Evolutionary conservation across 441 rosid genomes (phyloP).

Genomic region (Adansonia grandidieri): DNA sequence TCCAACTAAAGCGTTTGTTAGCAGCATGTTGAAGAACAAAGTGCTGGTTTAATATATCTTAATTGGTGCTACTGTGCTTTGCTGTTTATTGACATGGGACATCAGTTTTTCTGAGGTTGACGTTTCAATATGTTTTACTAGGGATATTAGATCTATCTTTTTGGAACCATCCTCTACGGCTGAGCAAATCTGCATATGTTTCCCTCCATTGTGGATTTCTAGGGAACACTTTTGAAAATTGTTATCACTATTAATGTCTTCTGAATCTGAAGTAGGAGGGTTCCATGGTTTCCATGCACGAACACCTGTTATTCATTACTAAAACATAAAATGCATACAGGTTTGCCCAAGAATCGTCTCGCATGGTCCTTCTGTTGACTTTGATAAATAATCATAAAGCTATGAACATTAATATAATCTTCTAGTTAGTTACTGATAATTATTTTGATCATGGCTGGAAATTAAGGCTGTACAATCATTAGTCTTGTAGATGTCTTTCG

Average conservation of each 20-base stretch:
- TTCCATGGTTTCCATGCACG: background rate
- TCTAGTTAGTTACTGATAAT: slow-evolving; percentile 4
- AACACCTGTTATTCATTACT: background rate
- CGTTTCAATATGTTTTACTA: background rate
- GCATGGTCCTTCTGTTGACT: slow-evolving; percentile 9
- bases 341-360: background rate
- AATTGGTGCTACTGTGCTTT: background rate
- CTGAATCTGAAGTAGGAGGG: background rate
- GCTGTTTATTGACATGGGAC: background rate
- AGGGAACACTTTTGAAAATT: background rate
- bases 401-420: background rate
- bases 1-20: background rate
- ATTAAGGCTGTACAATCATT: background rate
- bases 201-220: background rate
- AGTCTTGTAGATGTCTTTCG: background rate
- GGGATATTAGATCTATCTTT: background rate
- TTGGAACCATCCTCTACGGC: background rate
- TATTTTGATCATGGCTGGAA: background rate
- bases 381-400: background rate
- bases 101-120: background rate
- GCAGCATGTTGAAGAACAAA: background rate
- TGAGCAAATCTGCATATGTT: background rate
- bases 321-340: no score
- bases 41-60: background rate
- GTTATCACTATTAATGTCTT: background rate